Conservation (phyloP, 306 rosid species). For the Lagenaria siceraria region DNA sequence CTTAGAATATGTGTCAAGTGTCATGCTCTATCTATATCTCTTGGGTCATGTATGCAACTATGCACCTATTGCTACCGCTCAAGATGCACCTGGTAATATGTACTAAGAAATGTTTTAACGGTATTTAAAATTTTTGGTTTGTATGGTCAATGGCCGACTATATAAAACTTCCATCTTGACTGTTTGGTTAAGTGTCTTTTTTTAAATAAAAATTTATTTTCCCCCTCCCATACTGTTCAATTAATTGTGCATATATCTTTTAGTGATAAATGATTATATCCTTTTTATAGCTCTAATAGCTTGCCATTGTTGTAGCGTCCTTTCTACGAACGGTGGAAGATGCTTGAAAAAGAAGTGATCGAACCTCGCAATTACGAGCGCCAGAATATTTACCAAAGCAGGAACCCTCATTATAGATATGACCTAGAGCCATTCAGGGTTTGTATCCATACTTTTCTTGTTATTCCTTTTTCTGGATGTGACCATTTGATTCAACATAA, state of each 20-base stretch:
- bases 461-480: constrained; percentile 12
- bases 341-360: constrained; percentile 96
- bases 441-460: constrained; percentile 12
- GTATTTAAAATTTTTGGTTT: background rate
- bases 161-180: background rate
- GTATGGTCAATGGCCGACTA: background rate
- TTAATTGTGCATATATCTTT: background rate
- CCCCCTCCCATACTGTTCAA: background rate
- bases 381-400: constrained; percentile 36
- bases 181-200: background rate
- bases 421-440: constrained; percentile 96
- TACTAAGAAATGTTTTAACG: background rate
- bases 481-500: constrained; percentile 10
- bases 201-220: background rate
- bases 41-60: background rate
- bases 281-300: constrained; percentile 14
- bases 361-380: constrained; percentile 90
- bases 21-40: background rate
- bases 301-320: constrained; percentile 64
- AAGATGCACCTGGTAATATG: background rate
- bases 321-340: constrained; percentile 87
- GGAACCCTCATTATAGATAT: constrained; percentile 71
- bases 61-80: background rate
- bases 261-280: background rate
- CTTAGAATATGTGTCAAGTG: too few relatives aligned